phyloP scores from a whole-genome alignment of 352 stramenopile genomes.

The Pythium utonaiense region DNA sequence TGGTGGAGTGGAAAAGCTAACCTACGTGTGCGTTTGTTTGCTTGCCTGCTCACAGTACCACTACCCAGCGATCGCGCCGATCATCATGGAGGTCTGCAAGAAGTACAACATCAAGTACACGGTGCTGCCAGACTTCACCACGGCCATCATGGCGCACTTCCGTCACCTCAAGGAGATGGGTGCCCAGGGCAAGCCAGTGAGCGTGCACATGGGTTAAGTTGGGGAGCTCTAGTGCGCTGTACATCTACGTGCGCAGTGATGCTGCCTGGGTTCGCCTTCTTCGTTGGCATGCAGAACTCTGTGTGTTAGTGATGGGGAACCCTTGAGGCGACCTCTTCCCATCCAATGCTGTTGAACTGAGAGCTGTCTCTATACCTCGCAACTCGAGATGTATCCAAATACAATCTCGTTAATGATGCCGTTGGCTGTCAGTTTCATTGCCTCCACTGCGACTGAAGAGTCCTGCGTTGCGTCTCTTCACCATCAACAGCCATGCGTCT shows the following conservation, averaged over 20 bases:
- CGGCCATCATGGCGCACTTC: conserved; percentile 82
- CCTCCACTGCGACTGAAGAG: neutral
- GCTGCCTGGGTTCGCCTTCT: too few species aligned
- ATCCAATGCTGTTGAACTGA: too few species aligned
- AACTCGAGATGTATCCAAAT: neutral
- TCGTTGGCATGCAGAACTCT: too few species aligned
- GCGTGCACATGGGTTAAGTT: conserved; percentile 81
- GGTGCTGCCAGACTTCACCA: conserved; percentile 78
- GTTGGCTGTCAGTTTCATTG: neutral
- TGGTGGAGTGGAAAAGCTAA: too few species aligned
- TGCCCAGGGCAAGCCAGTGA: conserved; percentile 66
- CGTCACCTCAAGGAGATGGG: conserved; percentile 90
- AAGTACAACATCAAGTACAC: conserved; percentile 94
- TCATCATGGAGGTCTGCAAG: conserved; percentile 91
- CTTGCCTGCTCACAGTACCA: conserved; percentile 65
- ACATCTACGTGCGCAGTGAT: neutral
- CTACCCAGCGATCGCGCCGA: conserved; percentile 90
- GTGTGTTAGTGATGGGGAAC: too few species aligned
- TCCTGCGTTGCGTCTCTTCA: neutral
- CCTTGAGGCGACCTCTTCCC: neutral
- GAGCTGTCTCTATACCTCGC: too few species aligned
- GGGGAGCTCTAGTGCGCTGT: neutral
- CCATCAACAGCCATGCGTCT: neutral
- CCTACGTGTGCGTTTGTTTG: too few species aligned
- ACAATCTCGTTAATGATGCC: neutral